phyloP scores from a whole-genome alignment of 1,284 basidiomycete genomes.

The Anthracocystis setariae region DNA sequence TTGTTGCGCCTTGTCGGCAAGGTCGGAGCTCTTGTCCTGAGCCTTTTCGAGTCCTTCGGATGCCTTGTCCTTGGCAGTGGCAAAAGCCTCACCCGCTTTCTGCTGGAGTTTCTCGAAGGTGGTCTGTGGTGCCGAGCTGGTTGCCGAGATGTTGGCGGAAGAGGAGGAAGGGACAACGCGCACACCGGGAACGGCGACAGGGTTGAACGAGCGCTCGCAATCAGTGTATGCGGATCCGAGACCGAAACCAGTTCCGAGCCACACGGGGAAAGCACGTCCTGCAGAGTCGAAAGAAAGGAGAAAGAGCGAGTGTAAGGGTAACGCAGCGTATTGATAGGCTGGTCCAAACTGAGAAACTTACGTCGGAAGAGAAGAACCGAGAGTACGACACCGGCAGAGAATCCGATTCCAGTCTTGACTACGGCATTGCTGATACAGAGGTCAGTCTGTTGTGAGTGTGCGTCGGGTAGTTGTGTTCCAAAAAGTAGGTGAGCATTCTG shows the following conservation, averaged over 20 bases:
- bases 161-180: conserved; percentile 74
- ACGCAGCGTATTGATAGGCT: background rate
- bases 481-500: background rate
- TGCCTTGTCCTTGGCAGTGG: conserved; percentile 52
- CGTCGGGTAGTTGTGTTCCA: background rate
- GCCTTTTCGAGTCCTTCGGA: conserved; percentile 43
- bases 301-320: conserved; percentile 17
- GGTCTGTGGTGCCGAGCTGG: conserved; percentile 41
- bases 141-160: conserved; percentile 65
- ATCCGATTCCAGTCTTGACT: conserved; percentile 85
- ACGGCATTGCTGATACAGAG: conserved; percentile 70
- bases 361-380: conserved; percentile 94
- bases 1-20: conserved; percentile 38
- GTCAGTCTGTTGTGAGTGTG: conserved; percentile 39
- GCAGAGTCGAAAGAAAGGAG: conserved; percentile 30
- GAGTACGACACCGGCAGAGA: conserved; percentile 90
- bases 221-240: conserved; percentile 85
- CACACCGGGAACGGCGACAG: conserved; percentile 88
- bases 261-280: conserved; percentile 97
- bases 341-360: conserved; percentile 71
- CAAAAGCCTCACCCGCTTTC: conserved; percentile 62
- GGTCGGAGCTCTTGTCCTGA: conserved; percentile 37
- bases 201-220: conserved; percentile 96
- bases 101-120: conserved; percentile 61
- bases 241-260: conserved; percentile 89